Evolutionary conservation across 2,329 filamentous ascomycete species (phyloP).

Genomic region (Colletotrichum musae): DNA sequence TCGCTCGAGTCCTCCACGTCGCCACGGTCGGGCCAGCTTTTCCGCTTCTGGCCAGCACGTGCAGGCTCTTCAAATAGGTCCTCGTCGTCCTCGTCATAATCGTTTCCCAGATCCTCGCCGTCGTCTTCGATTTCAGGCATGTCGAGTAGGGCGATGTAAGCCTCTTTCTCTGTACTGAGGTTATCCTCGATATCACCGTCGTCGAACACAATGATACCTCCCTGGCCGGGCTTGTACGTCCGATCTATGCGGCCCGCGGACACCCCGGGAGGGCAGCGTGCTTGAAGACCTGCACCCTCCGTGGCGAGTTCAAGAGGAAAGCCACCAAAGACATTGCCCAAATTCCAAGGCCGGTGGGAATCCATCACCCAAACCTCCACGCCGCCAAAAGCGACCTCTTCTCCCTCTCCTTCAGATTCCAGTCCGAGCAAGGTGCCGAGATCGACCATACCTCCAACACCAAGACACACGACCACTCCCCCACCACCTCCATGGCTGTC

Average conservation of each 20-base stretch:
- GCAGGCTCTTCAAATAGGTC: slow-evolving; percentile 58
- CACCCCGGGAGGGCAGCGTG: slow-evolving; percentile 75
- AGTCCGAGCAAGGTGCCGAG: slow-evolving; percentile 85
- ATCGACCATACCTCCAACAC: slow-evolving; percentile 93
- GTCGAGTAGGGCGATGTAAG: slow-evolving; percentile 86
- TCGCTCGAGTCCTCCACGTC: slow-evolving; percentile 80
- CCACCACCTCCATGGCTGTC: slow-evolving; percentile 86
- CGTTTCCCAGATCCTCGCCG: slow-evolving; percentile 73
- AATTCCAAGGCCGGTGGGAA: slow-evolving; percentile 92
- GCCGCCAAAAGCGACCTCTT: slow-evolving; percentile 79
- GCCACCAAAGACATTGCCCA: slow-evolving; percentile 92
- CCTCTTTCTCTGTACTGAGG: slow-evolving; percentile 79
- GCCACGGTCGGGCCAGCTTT: slow-evolving; percentile 79
- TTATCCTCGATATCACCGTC: slow-evolving; percentile 95
- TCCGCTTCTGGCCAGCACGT: slow-evolving; percentile 77
- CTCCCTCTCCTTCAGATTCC: slow-evolving; percentile 75
- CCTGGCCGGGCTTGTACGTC: slow-evolving; percentile 82
- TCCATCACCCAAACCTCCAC: slow-evolving; percentile 97
- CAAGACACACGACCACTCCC: slow-evolving; percentile 91
- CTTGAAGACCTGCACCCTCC: slow-evolving; percentile 62
- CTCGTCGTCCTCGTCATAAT: slow-evolving; percentile 66
- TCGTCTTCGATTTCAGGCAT: slow-evolving; percentile 93
- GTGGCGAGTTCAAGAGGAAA: slow-evolving; percentile 69
- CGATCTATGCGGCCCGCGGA: slow-evolving; percentile 79
- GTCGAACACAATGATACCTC: slow-evolving; percentile 94